Base-by-base conservation (phyloP, 2,329 filamentous ascomycete genomes). In the Beauveria scarabaeidicola region DNA sequence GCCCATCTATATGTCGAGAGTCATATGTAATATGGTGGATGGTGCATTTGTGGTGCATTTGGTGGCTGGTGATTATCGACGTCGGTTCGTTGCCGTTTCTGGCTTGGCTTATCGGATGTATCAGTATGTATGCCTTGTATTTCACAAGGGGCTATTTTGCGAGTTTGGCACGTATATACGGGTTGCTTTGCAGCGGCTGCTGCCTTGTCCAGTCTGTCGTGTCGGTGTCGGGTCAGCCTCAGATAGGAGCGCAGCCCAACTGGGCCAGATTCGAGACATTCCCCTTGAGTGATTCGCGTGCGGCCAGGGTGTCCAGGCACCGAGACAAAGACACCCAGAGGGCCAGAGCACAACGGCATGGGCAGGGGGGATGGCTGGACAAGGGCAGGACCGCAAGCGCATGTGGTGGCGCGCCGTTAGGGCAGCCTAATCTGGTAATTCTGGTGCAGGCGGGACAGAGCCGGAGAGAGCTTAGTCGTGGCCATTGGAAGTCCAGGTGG, bases 371-470 rank as follows among this genome's bases (percentile, higher is more conserved):
- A 11, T 38, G 38, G 55, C 43, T 8, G 47, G 48, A 29, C 56
- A 52, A 52, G 56, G 48, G 19, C 47, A 52, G n/a, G 38, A 13
- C 17, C 38, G 44, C 46, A 58, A 51, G 55, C 46, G 23, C 55
- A 58, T 52, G 56, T 58, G 56, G 53, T 58, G 56, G 56, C 56
- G 47, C 55, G 36, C 56, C 56, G 56, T 52, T 58, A 17, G 36
- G 40, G 47, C 47, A 46, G 56, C 56, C 56, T 38, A 58, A 58
- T 58, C 47, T 58, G 56, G 56, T 38, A 58, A 58, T 58, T 58
- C 56, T 46, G n/a, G 27, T 44, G 47, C 48, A 43, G 38, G 56
- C 48, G 56, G 56, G 47, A 29, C 56, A 51, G 38, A 58, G 27
- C 56, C 48, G 48, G 55, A 5, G 32, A 36, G 32, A 15, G 32